Evolutionary conservation across 2,329 filamentous ascomycete genomes (phyloP).

Genomic region (Cladosporium sp.): DNA sequence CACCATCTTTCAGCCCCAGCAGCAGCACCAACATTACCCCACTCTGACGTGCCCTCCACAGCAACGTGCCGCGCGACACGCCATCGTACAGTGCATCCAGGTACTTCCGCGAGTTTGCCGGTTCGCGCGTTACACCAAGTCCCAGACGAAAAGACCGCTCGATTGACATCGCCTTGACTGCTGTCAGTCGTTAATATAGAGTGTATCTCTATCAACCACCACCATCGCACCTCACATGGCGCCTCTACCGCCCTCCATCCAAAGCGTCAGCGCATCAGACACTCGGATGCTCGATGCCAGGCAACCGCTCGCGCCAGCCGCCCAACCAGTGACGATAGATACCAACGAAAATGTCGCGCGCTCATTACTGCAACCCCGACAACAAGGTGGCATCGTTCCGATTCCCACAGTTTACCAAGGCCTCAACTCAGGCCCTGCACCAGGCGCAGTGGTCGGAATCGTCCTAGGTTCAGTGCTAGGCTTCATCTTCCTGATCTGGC

Average conservation of each 20-base stretch:
- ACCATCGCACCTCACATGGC: constrained; percentile 11
- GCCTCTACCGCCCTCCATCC: constrained; percentile 12
- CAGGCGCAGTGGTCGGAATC: constrained; percentile 63
- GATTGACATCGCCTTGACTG: not conserved
- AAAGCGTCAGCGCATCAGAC: constrained; percentile 24
- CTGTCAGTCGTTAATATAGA: not conserved
- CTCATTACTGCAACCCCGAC: constrained; percentile 25
- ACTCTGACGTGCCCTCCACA: constrained; percentile 8
- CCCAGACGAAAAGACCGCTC: not conserved
- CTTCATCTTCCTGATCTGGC: constrained; percentile 56
- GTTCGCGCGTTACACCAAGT: not conserved
- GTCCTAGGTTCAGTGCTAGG: constrained; percentile 57
- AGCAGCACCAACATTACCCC: not conserved
- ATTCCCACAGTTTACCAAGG: constrained; percentile 65
- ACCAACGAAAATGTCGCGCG: not conserved
- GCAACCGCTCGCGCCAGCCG: constrained; percentile 26
- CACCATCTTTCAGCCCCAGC: not conserved
- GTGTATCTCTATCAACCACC: not conserved
- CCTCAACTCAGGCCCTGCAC: constrained; percentile 54
- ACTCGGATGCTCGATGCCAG: constrained; percentile 34
- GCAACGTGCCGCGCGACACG: constrained; percentile 11
- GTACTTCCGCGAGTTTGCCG: constrained; percentile 8
- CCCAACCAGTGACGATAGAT: constrained; percentile 20
- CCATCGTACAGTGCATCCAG: constrained; percentile 2
- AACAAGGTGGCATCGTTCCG: constrained; percentile 39